Conservation (phyloP, 495 filamentous ascomycete species). For the Saxophila tyrrhenica region DNA sequence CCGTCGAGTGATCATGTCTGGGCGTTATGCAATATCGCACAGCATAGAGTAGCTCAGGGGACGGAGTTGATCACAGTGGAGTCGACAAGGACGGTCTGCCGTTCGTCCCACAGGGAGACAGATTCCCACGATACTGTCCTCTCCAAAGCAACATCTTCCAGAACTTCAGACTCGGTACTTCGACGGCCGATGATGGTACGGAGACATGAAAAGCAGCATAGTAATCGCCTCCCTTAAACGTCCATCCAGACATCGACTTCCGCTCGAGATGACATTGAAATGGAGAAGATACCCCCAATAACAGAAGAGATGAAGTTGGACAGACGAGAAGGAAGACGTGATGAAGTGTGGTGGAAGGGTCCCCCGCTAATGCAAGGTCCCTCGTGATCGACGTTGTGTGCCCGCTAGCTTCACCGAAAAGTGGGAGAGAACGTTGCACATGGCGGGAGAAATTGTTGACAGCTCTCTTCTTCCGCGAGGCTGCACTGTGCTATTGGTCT, state of each 20-base stretch:
- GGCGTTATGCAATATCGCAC: too few relatives aligned
- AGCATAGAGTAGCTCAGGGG: neutral
- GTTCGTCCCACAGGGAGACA: neutral
- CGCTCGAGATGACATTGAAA: too few relatives aligned
- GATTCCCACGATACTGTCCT: neutral
- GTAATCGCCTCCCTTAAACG: too few relatives aligned
- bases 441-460: neutral
- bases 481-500: conserved; percentile 18
- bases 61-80: neutral
- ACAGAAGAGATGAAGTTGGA: too few relatives aligned
- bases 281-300: too few relatives aligned
- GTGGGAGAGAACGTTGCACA: neutral
- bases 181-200: neutral
- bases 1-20: neutral
- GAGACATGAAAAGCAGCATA: neutral
- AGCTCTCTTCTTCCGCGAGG: neutral
- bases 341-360: neutral
- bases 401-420: neutral
- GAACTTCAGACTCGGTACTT: neutral
- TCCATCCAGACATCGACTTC: too few relatives aligned
- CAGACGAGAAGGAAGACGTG: too few relatives aligned
- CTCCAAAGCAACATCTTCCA: neutral
- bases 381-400: too few relatives aligned
- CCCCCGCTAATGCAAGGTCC: neutral
- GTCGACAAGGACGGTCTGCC: neutral